These are phyloP conservation scores for Spathaspora sp. DNA, from an alignment of 805 yeast species.

Conservation along the genomic window DNA sequence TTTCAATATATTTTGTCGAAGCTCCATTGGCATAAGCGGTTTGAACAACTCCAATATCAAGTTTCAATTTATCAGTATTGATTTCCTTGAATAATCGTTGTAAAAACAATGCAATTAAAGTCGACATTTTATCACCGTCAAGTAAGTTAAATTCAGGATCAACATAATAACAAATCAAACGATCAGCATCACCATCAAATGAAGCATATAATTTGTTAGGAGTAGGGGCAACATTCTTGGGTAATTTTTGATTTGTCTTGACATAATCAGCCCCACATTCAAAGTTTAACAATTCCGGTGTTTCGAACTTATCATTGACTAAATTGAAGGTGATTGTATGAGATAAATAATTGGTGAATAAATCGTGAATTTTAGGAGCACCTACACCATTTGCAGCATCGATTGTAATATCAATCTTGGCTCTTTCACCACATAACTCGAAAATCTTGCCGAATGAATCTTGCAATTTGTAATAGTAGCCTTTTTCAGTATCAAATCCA, in stretches of 20 bases:
- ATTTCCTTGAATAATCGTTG: slow-evolving; percentile 45
- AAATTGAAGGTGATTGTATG: slow-evolving; percentile 38
- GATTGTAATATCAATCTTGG: slow-evolving; percentile 50
- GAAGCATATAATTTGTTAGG: slow-evolving; percentile 63
- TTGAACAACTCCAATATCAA: slow-evolving; percentile 80
- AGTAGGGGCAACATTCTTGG: slow-evolving; percentile 50
- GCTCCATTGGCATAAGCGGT: slow-evolving; percentile 98
- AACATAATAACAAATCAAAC: slow-evolving; percentile 77
- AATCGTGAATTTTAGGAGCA: slow-evolving; percentile 60
- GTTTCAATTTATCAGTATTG: slow-evolving; percentile 41
- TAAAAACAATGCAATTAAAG: slow-evolving; percentile 72
- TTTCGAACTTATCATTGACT: slow-evolving; percentile 52
- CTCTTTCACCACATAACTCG: slow-evolving; percentile 15
- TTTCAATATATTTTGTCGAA: slow-evolving; percentile 68
- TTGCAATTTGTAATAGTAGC: slow-evolving; percentile 66
- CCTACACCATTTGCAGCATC: slow-evolving; percentile 99
- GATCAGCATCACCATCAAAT: slow-evolving; percentile 96
- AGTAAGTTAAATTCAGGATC: slow-evolving; percentile 49
- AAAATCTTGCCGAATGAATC: slow-evolving; percentile 47
- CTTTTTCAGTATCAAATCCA: slow-evolving; percentile 61
- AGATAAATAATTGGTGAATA: slow-evolving; percentile 41
- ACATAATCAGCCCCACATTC: slow-evolving; percentile 96
- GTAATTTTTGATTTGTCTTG: slow-evolving; percentile 80
- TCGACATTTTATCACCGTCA: slow-evolving; percentile 94
- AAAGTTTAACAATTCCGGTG: slow-evolving; percentile 61